Evolutionary conservation across 805 yeast genomes (phyloP).

Genomic region (Wickerhamia fluorescens): DNA sequence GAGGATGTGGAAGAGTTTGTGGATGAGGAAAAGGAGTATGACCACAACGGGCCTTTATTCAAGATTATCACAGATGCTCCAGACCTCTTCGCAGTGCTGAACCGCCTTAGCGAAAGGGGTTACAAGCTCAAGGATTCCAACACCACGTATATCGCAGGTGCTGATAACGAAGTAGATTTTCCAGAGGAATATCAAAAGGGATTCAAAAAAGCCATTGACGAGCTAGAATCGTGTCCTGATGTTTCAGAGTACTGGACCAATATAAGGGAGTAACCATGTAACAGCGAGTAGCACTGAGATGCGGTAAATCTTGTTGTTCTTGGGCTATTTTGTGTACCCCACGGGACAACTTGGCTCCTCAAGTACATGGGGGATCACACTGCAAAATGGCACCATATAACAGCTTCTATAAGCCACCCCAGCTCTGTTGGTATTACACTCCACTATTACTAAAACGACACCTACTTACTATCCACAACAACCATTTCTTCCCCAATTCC

Average conservation of each 20-base stretch:
- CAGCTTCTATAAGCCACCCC: too few species aligned
- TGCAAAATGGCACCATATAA: too few species aligned
- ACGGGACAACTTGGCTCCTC: too few species aligned
- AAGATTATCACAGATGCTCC: conserved; percentile 57
- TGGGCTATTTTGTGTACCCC: too few species aligned
- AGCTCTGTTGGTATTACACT: too few species aligned
- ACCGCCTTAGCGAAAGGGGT: conserved; percentile 42
- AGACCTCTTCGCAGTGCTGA: conserved; percentile 56
- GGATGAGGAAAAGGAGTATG: conserved; percentile 36
- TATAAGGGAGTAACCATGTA: conserved; percentile 29
- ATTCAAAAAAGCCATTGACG: conserved; percentile 49
- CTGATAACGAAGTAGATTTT: conserved; percentile 51
- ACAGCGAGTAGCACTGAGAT: too few species aligned
- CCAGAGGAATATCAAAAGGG: conserved; percentile 45
- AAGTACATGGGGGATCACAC: too few species aligned
- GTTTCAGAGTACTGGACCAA: conserved; percentile 76
- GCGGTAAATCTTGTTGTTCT: too few species aligned
- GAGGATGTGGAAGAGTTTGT: conserved; percentile 63
- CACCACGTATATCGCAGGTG: conserved; percentile 57
- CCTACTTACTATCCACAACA: too few species aligned
- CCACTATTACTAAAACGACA: too few species aligned
- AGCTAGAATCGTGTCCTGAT: conserved; percentile 76
- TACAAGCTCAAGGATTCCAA: conserved; percentile 66
- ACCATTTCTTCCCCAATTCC: too few species aligned
- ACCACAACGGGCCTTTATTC: conserved; percentile 16